Evolutionary conservation across 2,329 filamentous ascomycete species (phyloP).

Genomic region (Colletotrichum falcatum): DNA sequence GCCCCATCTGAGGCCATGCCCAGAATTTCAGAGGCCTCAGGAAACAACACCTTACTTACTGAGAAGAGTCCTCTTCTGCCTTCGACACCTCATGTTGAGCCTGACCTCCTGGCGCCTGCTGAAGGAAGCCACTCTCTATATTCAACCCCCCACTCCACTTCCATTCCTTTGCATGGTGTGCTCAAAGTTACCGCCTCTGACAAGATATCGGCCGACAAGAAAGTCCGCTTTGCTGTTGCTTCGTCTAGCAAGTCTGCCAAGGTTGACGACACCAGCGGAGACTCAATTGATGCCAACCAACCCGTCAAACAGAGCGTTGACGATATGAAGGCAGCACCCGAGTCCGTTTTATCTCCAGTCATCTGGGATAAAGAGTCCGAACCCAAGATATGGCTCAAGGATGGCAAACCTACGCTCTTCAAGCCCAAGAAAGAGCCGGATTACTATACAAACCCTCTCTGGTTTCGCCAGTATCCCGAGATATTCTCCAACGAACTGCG

Average conservation of each 20-base stretch:
- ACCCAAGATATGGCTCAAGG: slow-evolving; percentile 35
- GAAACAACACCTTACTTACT: not conserved
- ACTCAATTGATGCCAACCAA: slow-evolving; percentile 24
- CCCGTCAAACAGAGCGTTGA: not conserved
- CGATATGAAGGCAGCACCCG: not conserved
- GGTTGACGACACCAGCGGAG: not conserved
- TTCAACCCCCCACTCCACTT: not conserved
- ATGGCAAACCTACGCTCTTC: slow-evolving; percentile 36
- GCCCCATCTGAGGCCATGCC: not conserved
- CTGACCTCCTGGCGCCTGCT: not conserved
- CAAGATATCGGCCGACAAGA: slow-evolving; percentile 29
- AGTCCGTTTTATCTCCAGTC: slow-evolving; percentile 15
- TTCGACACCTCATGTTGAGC: not conserved
- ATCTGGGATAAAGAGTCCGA: slow-evolving; percentile 32
- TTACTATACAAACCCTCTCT: slow-evolving; percentile 34
- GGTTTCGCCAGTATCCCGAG: slow-evolving; percentile 38
- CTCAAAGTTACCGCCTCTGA: slow-evolving; percentile 5
- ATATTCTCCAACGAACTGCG: slow-evolving; percentile 25
- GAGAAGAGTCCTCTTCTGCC: not conserved
- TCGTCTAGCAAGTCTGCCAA: not conserved
- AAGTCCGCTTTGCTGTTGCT: slow-evolving; percentile 18
- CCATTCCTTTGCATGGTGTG: not conserved
- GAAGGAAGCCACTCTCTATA: not conserved
- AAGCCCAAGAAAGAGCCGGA: slow-evolving; percentile 18
- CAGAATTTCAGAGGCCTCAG: not conserved